These are phyloP conservation scores for Fragaria vesca DNA, from an alignment of 306 rosid species.

Conservation along the genomic window DNA sequence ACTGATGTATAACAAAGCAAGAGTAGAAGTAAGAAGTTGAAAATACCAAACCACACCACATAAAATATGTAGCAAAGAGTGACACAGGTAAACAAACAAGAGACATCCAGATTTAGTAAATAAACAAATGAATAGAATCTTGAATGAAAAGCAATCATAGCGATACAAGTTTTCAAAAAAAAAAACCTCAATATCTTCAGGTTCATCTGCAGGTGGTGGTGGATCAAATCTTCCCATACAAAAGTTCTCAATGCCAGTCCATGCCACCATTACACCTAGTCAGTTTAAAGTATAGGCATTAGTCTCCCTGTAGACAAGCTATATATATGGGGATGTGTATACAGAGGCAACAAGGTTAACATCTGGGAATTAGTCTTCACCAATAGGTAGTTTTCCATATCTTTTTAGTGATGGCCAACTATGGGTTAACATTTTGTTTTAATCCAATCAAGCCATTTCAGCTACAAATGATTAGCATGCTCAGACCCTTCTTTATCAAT, in stretches of 20 bases:
- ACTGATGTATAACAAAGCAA: conserved; percentile 37
- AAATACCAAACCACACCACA: neutral
- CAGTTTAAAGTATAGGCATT: conserved; percentile 14
- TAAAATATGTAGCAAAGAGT: neutral
- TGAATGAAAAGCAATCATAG: neutral
- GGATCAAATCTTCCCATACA: conserved; percentile 87
- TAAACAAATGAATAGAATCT: neutral
- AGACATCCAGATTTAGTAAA: neutral
- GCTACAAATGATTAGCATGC: neutral
- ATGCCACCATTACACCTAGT: conserved; percentile 95
- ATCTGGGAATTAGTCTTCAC: neutral
- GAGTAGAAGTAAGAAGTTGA: neutral
- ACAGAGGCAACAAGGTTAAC: neutral
- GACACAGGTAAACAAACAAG: neutral
- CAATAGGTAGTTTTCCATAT: neutral
- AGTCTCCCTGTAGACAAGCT: conserved; percentile 2
- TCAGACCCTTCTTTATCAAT: conserved; percentile 5
- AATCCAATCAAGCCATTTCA: neutral
- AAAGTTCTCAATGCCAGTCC: conserved; percentile 98
- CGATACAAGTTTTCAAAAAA: neutral
- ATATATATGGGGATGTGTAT: neutral
- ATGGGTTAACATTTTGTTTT: neutral
- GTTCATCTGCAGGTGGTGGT: conserved; percentile 87
- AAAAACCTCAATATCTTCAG: conserved; percentile 74
- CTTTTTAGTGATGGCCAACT: neutral